Base-by-base conservation (phyloP, 495 filamentous ascomycete genomes). In the Aspergillus taichungensis region DNA sequence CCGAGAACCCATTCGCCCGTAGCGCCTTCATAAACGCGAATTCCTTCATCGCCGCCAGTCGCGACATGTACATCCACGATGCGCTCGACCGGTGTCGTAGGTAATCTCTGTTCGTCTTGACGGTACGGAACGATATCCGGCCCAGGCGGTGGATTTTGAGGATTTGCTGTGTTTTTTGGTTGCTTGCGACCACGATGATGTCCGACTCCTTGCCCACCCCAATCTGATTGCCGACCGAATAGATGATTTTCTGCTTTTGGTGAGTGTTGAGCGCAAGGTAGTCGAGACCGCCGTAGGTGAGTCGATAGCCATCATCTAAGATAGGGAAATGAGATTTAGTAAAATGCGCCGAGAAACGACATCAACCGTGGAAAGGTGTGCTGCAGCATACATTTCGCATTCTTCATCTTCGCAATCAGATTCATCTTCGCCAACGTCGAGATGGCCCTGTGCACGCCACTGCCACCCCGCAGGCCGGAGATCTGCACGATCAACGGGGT, bases 171-270 rank as follows among this genome's bases (percentile, higher is more conserved):
- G 55, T 50, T 46, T 72, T 71, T 11, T 66, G 66, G 45, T 79
- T 71, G 55, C 84, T 76, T 35, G 92, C 88, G 36, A 94, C 89
- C 31, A 95, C 82, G 64, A 88, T 83, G 60, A 99, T 97, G 64
- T 99, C 92, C 53, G 81, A 87, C 68, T 99, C 92, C 68, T 99
- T 99, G 53, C 92, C 92, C 6, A 96, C 87, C 42, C 94, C 92
- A 52, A 99, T 85, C 57, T 94, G 90, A 67, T 84, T 91, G 40
- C 92, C 92, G 18, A 95, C 87, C 46, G 83, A 89, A 76, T 94
- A 96, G 35, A 96, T 76, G 52, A 70, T 74, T 42, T 80, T 78
- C 46, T 80, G 73, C 56, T 84, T 84, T 13, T 88, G 81, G 66
- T 95, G 84, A 6, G 88, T 80, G 61, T 97, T 83, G 42, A 99